A percentile compares a stretch with the other conserved stretches of the same genome.
Conservation (phyloP, 140 eudicot species). For the Anethum foeniculum region DNA sequence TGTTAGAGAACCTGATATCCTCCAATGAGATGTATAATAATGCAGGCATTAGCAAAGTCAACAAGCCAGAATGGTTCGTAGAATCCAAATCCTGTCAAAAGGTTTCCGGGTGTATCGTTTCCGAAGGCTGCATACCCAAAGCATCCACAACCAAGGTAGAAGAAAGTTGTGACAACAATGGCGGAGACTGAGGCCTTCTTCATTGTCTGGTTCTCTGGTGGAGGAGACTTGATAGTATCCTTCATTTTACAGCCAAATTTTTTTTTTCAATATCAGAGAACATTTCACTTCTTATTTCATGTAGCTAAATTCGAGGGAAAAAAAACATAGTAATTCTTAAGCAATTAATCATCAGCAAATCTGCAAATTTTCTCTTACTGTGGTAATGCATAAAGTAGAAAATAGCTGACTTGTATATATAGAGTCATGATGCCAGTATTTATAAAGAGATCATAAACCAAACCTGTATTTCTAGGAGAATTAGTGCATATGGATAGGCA, state of each 20-base stretch:
- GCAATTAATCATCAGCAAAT: neutral
- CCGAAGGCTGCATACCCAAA: slow-evolving; percentile 77
- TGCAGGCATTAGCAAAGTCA: slow-evolving; percentile 65
- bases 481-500: slow-evolving; percentile 64
- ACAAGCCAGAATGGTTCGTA: slow-evolving; percentile 78
- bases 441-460: neutral
- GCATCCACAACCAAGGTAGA: slow-evolving; percentile 61
- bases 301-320: neutral
- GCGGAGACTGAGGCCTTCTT: slow-evolving; percentile 52
- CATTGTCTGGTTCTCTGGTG: slow-evolving; percentile 53
- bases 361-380: neutral
- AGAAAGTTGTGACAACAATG: slow-evolving; percentile 43
- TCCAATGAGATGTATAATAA: slow-evolving; percentile 56
- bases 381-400: neutral
- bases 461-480: slow-evolving; percentile 68
- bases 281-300: neutral
- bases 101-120: slow-evolving; percentile 57
- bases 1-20: slow-evolving; percentile 48
- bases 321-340: neutral
- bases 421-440: neutral
- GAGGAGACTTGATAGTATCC: slow-evolving; percentile 59
- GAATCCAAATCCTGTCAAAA: slow-evolving; percentile 69
- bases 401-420: neutral
- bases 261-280: neutral
- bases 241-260: slow-evolving; percentile 5